phyloP scores from a whole-genome alignment of 345 rosid genomes.

The Moricandia arvensis region DNA sequence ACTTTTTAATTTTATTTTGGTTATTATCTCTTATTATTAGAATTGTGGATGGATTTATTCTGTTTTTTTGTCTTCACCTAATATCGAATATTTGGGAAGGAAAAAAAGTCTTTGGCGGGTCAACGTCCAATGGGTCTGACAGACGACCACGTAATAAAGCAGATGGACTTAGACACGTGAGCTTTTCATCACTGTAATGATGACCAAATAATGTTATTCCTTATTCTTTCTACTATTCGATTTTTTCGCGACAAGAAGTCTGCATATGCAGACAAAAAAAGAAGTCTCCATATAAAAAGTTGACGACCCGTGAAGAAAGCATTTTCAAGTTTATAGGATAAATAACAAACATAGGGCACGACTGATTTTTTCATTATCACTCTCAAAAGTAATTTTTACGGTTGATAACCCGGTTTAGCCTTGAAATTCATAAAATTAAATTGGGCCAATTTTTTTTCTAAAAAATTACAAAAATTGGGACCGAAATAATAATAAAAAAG shows the following conservation, averaged over 20 bases:
- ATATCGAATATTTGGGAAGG: conserved; percentile 1
- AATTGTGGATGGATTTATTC: conserved; percentile 21
- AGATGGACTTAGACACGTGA: conserved; percentile 5
- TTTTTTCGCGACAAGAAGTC: conserved; percentile 17
- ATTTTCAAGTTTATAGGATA: conserved; percentile 12
- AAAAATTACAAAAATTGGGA: too few species aligned
- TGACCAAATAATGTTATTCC: conserved; percentile 33
- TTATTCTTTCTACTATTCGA: conserved; percentile 8
- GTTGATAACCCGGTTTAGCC: too few species aligned
- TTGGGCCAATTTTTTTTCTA: too few species aligned
- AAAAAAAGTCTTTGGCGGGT: conserved; percentile 10
- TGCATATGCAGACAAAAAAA: not conserved
- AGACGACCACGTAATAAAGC: conserved; percentile 14
- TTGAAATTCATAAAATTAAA: too few species aligned
- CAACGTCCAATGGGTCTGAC: conserved; percentile 25
- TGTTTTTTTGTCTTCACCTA: conserved; percentile 10
- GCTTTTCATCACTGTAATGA: conserved; percentile 33
- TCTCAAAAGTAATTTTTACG: too few species aligned
- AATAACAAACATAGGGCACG: not conserved
- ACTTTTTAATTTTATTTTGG: too few species aligned
- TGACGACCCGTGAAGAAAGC: not conserved
- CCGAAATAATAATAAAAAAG: too few species aligned
- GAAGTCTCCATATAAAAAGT: not conserved
- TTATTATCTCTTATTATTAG: not conserved
- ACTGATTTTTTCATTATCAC: too few species aligned